Conservation (phyloP, 1,284 basidiomycete genomes). For the Leccinum solheimii region DNA sequence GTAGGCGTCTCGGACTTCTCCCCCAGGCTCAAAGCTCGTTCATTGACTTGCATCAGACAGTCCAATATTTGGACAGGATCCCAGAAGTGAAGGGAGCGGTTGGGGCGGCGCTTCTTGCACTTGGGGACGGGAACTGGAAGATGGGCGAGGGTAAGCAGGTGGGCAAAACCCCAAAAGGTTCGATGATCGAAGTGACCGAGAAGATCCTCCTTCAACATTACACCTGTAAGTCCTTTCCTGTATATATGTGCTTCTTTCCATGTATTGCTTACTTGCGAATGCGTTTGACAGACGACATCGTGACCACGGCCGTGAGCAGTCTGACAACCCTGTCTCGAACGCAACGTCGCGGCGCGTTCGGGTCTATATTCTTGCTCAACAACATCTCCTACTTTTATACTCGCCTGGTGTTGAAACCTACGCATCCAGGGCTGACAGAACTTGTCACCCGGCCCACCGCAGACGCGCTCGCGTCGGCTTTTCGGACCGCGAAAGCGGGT, state of each 20-base stretch:
- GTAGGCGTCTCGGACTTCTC: conserved; percentile 39
- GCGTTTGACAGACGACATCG: conserved; percentile 58
- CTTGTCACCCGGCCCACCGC: conserved; percentile 62
- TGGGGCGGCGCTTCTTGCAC: conserved; percentile 58
- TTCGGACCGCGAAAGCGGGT: conserved; percentile 73
- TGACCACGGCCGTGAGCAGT: conserved; percentile 58
- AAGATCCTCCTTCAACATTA: conserved; percentile 69
- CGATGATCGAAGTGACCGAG: conserved; percentile 53
- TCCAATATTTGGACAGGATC: conserved; percentile 65
- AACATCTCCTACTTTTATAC: conserved; percentile 69
- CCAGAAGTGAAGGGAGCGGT: conserved; percentile 69
- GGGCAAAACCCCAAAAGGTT: conserved; percentile 45
- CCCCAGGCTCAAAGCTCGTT: not conserved
- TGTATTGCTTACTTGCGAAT: not conserved
- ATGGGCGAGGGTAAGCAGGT: conserved; percentile 79
- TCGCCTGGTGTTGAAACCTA: conserved; percentile 54
- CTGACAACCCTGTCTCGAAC: conserved; percentile 61
- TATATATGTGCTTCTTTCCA: not conserved
- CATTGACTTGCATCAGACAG: conserved; percentile 44
- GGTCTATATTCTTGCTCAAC: conserved; percentile 76
- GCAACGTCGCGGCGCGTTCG: conserved; percentile 64
- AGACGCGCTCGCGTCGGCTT: conserved; percentile 63
- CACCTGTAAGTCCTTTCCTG: conserved; percentile 49
- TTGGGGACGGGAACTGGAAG: conserved; percentile 85
- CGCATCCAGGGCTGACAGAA: conserved; percentile 42